Evolutionary conservation across 2,329 filamentous ascomycete species (phyloP), one percentile per base, ranked within the genome.

Genomic region (Aspergillus sp.): DNA sequence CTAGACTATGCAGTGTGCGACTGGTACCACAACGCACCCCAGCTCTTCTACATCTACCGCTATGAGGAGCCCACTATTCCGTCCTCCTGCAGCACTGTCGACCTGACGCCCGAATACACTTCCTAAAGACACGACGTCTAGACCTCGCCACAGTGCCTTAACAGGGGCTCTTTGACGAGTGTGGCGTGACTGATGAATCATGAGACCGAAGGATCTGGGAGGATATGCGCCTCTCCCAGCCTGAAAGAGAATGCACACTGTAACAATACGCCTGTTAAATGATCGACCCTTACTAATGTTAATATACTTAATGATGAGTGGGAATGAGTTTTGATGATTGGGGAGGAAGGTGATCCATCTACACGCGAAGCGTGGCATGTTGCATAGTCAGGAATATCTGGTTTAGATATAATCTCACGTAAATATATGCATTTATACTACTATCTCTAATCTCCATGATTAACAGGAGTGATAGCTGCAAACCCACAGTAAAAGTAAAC

Each of bases 21-120:
- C 54, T 78, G 76, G 76, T 72, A 65, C 62, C 76, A 79, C 65
- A 72, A 72, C 39, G 69, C 67, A 19, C 76, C 76, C 25, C 76
- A 79, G 62, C 69, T 79, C 8, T 79, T 78, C 70, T 78, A 73
- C 63, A 53, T 75, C 7, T 65, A 72, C 58, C 39, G 64, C 12
- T 69, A 65, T 49, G 65, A 69, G 48, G 28, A 61, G 4, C 28
- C 70, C 15, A 57, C 54, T 0, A 64, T 72, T 17, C 75, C 76
- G 9, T 68, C 62, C 30, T 73, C 69, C 65, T 78, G 76, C 67
- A 73, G 70, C 58, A 69, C 64, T 63, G 74, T 74, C 32, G 59
- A 70, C 17, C 63, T 78, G 43, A 61, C 64, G 55, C 53, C 68
- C 30, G 67, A 72, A 36, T 67, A 69, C 30, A 54, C 66, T 53